Conservation (phyloP, 352 stramenopile species). For the Phytophthora aleatoria region DNA sequence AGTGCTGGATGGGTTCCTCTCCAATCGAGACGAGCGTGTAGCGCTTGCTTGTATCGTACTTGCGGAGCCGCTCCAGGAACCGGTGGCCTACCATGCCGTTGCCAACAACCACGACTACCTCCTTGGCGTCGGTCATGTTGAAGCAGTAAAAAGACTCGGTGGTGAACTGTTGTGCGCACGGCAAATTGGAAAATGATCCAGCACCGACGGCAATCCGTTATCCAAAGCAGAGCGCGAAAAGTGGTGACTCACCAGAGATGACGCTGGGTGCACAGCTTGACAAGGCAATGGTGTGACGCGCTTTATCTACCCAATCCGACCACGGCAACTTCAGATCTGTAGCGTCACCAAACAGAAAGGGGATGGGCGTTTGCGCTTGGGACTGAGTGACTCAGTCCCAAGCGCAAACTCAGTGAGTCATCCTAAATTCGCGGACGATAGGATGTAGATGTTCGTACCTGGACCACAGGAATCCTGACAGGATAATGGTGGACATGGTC, state of each 20-base stretch:
- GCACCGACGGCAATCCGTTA: constrained; percentile 7
- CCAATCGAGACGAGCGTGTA: constrained; percentile 91
- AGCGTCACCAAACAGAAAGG: constrained; percentile 24
- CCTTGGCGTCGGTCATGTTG: constrained; percentile 29
- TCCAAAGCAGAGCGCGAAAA: background rate
- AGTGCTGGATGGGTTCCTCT: constrained; percentile 90
- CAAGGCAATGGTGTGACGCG: constrained; percentile 30
- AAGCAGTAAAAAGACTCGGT: background rate
- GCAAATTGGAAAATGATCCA: constrained; percentile 30
- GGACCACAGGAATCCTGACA: background rate
- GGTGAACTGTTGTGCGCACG: background rate
- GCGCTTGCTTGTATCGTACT: constrained; percentile 61
- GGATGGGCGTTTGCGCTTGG: constrained; percentile 16
- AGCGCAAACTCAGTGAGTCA: background rate
- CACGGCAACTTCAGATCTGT: constrained; percentile 23
- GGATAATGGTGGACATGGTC: constrained; percentile 6
- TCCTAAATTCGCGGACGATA: constrained; percentile 1
- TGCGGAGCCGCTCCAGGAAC: constrained; percentile 82
- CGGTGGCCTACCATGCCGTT: constrained; percentile 93
- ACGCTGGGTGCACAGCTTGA: constrained; percentile 1
- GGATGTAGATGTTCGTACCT: too few relatives aligned
- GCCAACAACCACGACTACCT: constrained; percentile 89
- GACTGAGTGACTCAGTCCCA: background rate
- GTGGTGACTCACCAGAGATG: constrained; percentile 2
- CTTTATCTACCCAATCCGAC: constrained; percentile 28